Percentiles rank a stretch among this genome's conserved stretches.
These are phyloP conservation scores for Solanum paucissectum DNA, from an alignment of 257 asterid genomes.

Conservation along the genomic window DNA sequence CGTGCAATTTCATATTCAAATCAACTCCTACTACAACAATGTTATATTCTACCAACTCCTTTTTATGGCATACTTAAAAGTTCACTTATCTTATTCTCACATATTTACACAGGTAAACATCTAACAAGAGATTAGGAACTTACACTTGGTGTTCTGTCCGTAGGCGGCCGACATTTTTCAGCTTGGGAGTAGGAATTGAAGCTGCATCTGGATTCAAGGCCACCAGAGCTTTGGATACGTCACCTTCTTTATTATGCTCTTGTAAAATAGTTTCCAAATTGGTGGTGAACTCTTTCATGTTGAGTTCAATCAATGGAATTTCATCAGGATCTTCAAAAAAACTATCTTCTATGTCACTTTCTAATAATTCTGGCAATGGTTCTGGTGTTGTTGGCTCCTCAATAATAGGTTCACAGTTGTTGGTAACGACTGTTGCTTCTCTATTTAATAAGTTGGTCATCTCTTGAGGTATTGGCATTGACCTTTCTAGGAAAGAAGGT, in stretches of 20 bases:
- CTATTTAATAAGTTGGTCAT: constrained; percentile 19
- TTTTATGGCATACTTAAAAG: background rate
- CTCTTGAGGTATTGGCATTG: constrained; percentile 37
- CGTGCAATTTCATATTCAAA: background rate
- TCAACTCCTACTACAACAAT: background rate
- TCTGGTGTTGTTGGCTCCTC: constrained; percentile 90
- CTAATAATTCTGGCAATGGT: constrained; percentile 32
- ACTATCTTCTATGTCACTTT: constrained; percentile 77
- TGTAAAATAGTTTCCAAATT: constrained; percentile 56
- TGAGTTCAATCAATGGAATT: constrained; percentile 73
- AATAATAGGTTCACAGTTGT: constrained; percentile 52
- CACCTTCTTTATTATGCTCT: constrained; percentile 48
- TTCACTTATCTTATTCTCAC: background rate
- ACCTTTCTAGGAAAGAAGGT: constrained; percentile 18
- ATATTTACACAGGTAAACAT: background rate
- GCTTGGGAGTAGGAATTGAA: constrained; percentile 73
- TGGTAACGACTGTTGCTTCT: constrained; percentile 11
- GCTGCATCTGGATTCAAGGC: constrained; percentile 61
- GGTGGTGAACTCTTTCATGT: constrained; percentile 51
- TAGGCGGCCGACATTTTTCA: constrained; percentile 66
- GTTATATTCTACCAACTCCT: background rate
- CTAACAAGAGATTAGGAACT: constrained; percentile 9
- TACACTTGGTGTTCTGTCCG: constrained; percentile 98
- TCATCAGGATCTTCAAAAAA: constrained; percentile 78
- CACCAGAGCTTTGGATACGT: constrained; percentile 76